Conservation (phyloP, 177 flowering plant genomes). For the Vitis hybrid region DNA sequence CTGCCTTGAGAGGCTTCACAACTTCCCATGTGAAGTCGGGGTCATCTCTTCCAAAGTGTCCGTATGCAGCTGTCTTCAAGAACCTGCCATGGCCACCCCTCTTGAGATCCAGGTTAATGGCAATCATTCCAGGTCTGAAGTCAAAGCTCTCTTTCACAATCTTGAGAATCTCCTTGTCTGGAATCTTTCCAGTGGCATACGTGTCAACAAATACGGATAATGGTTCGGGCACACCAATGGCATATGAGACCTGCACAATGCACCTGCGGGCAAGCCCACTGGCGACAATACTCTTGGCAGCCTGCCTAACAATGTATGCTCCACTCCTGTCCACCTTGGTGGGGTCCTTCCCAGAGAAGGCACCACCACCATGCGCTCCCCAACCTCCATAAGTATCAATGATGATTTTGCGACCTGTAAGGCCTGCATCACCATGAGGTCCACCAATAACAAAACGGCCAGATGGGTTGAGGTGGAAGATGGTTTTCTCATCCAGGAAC, state of each 20-base stretch:
- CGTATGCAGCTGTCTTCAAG: conserved; percentile 63
- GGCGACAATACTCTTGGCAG: conserved; percentile 70
- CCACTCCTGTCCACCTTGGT: conserved; percentile 69
- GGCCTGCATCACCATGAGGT: conserved; percentile 72
- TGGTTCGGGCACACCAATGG: conserved; percentile 70
- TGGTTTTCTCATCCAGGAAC: conserved; percentile 60
- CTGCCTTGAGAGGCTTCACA: conserved; percentile 59
- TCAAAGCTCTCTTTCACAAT: conserved; percentile 59
- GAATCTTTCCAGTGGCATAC: conserved; percentile 53
- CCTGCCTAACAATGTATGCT: conserved; percentile 61
- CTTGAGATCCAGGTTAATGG: conserved; percentile 53
- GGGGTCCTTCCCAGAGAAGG: conserved; percentile 68
- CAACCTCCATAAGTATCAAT: conserved; percentile 64
- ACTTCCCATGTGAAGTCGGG: conserved; percentile 66
- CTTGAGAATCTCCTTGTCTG: conserved; percentile 54
- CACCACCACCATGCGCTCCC: conserved; percentile 71
- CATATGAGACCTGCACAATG: conserved; percentile 65
- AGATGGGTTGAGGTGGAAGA: conserved; percentile 65
- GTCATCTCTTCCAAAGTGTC: conserved; percentile 64
- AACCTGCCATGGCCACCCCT: conserved; percentile 54
- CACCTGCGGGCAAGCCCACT: conserved; percentile 53
- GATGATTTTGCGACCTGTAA: conserved; percentile 64
- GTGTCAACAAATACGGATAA: conserved; percentile 57
- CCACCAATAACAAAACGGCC: conserved; percentile 69
- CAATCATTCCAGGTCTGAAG: conserved; percentile 68